phyloP scores from a whole-genome alignment of 371 early-diverging fungal species.

The Rhizopus sp. region DNA sequence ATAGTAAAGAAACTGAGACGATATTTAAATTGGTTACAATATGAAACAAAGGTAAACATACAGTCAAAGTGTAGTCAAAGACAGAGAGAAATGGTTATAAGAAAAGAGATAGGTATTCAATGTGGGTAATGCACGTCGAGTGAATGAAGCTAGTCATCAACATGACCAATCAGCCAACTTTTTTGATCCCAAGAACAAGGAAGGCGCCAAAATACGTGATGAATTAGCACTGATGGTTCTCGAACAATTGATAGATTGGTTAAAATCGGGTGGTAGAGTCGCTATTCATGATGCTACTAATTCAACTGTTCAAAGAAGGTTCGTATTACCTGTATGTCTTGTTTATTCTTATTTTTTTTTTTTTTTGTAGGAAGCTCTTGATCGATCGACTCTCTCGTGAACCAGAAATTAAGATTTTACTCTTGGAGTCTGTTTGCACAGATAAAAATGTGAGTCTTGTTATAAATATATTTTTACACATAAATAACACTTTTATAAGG shows the following conservation, averaged over 20 bases:
- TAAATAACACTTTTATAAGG: conserved; percentile 22
- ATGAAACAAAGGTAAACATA: conserved; percentile 59
- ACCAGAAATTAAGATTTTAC: conserved; percentile 56
- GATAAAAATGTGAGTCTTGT: conserved; percentile 45
- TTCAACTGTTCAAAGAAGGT: conserved; percentile 76
- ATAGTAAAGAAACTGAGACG: conserved; percentile 85
- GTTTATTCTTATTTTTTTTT: background rate
- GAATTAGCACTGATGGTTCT: conserved; percentile 76
- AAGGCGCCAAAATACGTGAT: conserved; percentile 71
- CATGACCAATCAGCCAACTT: conserved; percentile 61
- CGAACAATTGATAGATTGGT: conserved; percentile 81
- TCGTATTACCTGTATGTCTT: conserved; percentile 3
- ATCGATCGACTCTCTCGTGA: conserved; percentile 62
- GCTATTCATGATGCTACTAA: conserved; percentile 93
- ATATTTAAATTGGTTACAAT: conserved; percentile 73
- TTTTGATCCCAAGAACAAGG: conserved; percentile 79
- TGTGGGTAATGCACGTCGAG: conserved; percentile 84
- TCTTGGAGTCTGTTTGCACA: conserved; percentile 80
- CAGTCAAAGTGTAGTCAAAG: background rate
- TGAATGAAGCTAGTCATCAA: conserved; percentile 41
- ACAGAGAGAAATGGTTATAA: background rate
- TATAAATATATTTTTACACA: background rate
- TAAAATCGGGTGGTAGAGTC: conserved; percentile 68
- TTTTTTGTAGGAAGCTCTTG: conserved; percentile 47
- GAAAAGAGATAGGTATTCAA: conserved; percentile 68